phyloP scores from a whole-genome alignment of 2,329 filamentous ascomycete species.

The Exophiala sideris region DNA sequence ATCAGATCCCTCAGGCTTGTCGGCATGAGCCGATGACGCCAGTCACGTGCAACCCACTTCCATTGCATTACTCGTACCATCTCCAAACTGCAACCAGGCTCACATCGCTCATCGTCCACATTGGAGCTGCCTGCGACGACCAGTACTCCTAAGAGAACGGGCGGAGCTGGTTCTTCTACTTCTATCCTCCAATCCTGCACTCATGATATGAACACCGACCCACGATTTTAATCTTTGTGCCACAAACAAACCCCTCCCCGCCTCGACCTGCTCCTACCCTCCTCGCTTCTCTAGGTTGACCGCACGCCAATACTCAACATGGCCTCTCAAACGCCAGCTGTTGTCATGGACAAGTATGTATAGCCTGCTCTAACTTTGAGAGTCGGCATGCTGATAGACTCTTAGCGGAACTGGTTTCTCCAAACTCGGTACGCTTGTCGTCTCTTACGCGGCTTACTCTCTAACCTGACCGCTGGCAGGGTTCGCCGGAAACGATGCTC shows the following conservation, averaged over 20 bases:
- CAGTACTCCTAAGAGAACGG: not conserved
- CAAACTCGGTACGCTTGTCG: conserved; percentile 74
- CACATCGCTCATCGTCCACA: conserved; percentile 5
- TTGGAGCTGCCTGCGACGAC: conserved; percentile 10
- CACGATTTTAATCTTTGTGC: not conserved
- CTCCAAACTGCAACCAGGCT: not conserved
- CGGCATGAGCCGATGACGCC: not conserved
- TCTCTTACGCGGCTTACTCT: conserved; percentile 9
- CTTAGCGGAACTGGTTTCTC: conserved; percentile 97
- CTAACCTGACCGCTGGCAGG: conserved; percentile 50
- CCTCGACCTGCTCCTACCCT: not conserved
- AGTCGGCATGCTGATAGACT: conserved; percentile 37
- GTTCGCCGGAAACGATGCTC: conserved; percentile 98
- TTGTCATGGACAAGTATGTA: conserved; percentile 99
- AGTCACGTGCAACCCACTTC: conserved; percentile 7
- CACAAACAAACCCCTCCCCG: conserved; percentile 6
- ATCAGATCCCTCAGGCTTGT: not conserved
- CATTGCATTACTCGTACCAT: not conserved
- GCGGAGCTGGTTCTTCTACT: not conserved
- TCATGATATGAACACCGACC: conserved; percentile 11
- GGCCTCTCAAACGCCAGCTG: conserved; percentile 98
- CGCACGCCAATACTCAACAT: conserved; percentile 50
- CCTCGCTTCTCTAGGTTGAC: conserved; percentile 1
- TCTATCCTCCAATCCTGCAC: not conserved
- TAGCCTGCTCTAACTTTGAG: conserved; percentile 22